A percentile compares a stretch with the other conserved stretches of the same genome.
Evolutionary conservation across 2,329 filamentous ascomycete species (phyloP).

Genomic region (Botryosphaeria dothidea): DNA sequence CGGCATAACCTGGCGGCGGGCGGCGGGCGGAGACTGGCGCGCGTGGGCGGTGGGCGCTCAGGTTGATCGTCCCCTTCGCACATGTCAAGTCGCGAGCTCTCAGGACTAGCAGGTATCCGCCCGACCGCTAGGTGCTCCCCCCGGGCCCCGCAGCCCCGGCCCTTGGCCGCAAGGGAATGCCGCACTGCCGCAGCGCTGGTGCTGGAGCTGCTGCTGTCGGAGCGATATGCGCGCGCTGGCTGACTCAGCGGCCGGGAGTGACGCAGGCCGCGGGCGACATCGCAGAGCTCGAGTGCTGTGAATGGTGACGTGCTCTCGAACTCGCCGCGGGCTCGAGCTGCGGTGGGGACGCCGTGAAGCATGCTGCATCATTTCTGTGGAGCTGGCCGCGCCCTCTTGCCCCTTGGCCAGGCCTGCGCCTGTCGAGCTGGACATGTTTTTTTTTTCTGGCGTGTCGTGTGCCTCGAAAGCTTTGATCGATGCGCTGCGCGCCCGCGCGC

Average conservation of each 20-base stretch:
- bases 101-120: not conserved
- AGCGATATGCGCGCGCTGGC: not conserved
- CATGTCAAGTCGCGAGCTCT: not conserved
- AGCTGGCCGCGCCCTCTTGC: not conserved
- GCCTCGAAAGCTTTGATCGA: conserved; percentile 13
- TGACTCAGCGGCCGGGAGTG: not conserved
- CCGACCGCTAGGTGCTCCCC: not conserved
- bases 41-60: not conserved
- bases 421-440: not conserved
- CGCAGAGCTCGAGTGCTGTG: no score
- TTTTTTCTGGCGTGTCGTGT: conserved; percentile 14
- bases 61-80: conserved; percentile 12
- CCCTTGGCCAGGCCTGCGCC: conserved; percentile 3
- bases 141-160: not conserved
- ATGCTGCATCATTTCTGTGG: conserved; percentile 14
- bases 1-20: conserved; percentile 16
- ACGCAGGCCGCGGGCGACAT: not conserved
- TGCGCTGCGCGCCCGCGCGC: conserved; percentile 2
- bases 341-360: not conserved
- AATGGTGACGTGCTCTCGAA: not conserved
- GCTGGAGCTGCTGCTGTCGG: not conserved
- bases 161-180: not conserved
- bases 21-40: conserved; percentile 2
- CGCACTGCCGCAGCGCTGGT: not conserved
- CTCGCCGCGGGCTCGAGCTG: not conserved